Evolutionary conservation across 2,329 filamentous ascomycete genomes (phyloP).

Genomic region (Aspergillus aculeatinus): DNA sequence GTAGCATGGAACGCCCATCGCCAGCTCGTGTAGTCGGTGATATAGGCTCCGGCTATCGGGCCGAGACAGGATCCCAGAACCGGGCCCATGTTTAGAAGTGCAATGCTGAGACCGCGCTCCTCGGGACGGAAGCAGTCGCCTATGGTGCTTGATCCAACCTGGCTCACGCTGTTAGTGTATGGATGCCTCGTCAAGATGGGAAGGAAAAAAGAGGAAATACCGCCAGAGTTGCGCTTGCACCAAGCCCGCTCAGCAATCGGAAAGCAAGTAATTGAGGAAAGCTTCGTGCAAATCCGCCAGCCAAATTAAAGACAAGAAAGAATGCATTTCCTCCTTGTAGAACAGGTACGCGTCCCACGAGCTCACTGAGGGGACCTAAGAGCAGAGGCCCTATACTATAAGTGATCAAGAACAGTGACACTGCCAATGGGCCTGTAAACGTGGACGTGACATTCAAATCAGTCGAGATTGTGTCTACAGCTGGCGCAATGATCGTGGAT

Average conservation of each 20-base stretch:
- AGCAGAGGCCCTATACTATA: slow-evolving; percentile 7
- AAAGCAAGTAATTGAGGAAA: slow-evolving; percentile 4
- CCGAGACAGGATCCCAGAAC: slow-evolving; percentile 40
- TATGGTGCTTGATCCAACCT: slow-evolving; percentile 2
- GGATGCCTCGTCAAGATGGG: no score
- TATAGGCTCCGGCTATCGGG: slow-evolving; percentile 62
- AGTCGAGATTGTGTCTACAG: background rate
- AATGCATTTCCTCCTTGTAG: slow-evolving; percentile 5
- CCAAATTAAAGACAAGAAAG: slow-evolving; percentile 10
- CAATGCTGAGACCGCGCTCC: slow-evolving; percentile 4
- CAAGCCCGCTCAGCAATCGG: slow-evolving; percentile 7
- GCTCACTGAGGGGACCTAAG: slow-evolving; percentile 7
- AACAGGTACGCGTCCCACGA: slow-evolving; percentile 8
- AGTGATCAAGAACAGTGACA: slow-evolving; percentile 8
- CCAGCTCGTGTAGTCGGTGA: slow-evolving; percentile 44
- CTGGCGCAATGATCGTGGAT: slow-evolving; percentile 9
- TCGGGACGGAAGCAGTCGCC: slow-evolving; percentile 5
- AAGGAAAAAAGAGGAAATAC: background rate
- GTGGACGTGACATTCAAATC: slow-evolving; percentile 7
- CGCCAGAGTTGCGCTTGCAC: slow-evolving; percentile 6
- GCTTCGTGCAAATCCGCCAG: slow-evolving; percentile 6
- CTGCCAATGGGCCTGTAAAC: slow-evolving; percentile 4
- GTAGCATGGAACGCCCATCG: slow-evolving; percentile 51
- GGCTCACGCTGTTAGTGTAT: background rate
- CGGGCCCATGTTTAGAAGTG: slow-evolving; percentile 5